These are phyloP conservation scores for Phytophthora chlamydospora DNA, from an alignment of 352 stramenopile species.

Conservation along the genomic window DNA sequence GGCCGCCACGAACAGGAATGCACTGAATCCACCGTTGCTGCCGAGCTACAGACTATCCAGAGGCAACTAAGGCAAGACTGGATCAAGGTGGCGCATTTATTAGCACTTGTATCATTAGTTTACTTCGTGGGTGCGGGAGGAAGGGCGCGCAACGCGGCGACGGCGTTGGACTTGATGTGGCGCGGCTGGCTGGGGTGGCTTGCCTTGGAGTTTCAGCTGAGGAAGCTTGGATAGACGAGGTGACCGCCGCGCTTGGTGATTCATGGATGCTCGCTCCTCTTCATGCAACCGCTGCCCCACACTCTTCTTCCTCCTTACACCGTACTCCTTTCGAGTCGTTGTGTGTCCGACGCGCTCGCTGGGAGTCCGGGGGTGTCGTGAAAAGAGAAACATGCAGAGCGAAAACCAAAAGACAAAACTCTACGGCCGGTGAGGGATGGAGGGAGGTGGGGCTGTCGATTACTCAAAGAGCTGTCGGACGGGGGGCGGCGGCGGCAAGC, in stretches of 20 bases:
- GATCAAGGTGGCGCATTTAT: slow-evolving; percentile 16
- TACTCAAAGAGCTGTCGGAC: slow-evolving; percentile 53
- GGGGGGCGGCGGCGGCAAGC: slow-evolving; percentile 39
- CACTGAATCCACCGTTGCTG: neutral
- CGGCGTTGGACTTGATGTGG: slow-evolving; percentile 11
- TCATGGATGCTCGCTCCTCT: neutral
- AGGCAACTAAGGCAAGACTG: neutral
- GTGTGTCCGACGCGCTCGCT: slow-evolving; percentile 10
- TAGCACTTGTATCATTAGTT: slow-evolving; percentile 34
- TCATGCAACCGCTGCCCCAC: neutral
- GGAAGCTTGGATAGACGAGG: slow-evolving; percentile 5
- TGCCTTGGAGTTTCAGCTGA: slow-evolving; percentile 14
- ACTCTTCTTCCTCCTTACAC: slow-evolving; percentile 19
- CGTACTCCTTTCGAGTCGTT: slow-evolving; percentile 20
- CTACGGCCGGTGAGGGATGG: slow-evolving; percentile 19
- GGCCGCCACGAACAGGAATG: neutral
- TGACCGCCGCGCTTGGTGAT: neutral
- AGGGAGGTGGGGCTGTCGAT: slow-evolving; percentile 25
- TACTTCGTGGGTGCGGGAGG: slow-evolving; percentile 18
- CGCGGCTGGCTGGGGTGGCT: slow-evolving; percentile 22
- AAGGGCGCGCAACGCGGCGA: neutral
- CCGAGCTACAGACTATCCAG: too few species aligned
- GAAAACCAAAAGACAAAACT: slow-evolving; percentile 29
- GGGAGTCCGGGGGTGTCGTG: slow-evolving; percentile 11
- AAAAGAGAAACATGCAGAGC: slow-evolving; percentile 30